Percentiles rank a stretch among this genome's conserved stretches.
These are phyloP conservation scores for Metschnikowia proteae DNA, from an alignment of 805 yeast species.

Conservation along the genomic window DNA sequence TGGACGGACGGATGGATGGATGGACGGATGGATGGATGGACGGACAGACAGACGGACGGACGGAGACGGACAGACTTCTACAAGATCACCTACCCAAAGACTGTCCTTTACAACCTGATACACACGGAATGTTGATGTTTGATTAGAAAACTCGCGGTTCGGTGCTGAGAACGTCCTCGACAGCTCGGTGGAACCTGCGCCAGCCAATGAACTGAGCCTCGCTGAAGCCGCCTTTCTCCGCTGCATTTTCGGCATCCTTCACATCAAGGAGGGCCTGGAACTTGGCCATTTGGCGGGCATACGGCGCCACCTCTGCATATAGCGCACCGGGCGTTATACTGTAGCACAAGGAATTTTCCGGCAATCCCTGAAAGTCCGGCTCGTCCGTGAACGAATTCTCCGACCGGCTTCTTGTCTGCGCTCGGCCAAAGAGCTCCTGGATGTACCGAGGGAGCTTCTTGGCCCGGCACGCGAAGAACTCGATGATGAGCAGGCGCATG, in stretches of 20 bases:
- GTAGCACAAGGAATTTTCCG: conserved; percentile 32
- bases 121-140: not conserved
- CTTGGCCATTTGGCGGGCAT: conserved; percentile 29
- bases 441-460: conserved; percentile 30
- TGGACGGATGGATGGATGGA: too few relatives aligned
- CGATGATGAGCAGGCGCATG: conserved; percentile 9
- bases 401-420: conserved; percentile 18
- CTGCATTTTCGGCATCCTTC: conserved; percentile 18
- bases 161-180: conserved; percentile 16
- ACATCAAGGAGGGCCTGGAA: conserved; percentile 28
- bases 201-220: conserved; percentile 29
- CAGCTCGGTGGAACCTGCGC: conserved; percentile 31
- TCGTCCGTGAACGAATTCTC: conserved; percentile 8
- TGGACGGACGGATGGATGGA: too few relatives aligned
- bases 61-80: too few relatives aligned
- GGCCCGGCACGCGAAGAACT: conserved; percentile 34
- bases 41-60: too few relatives aligned
- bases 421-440: conserved; percentile 24
- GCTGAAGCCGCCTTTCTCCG: conserved; percentile 14
- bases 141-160: not conserved
- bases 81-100: too few relatives aligned
- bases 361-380: conserved; percentile 25
- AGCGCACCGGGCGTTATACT: conserved; percentile 25
- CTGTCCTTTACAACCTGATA: not conserved
- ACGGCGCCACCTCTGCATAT: conserved; percentile 31